Evolutionary conservation across 2,329 filamentous ascomycete genomes (phyloP).

Genomic region (Arachnomyces sp.): DNA sequence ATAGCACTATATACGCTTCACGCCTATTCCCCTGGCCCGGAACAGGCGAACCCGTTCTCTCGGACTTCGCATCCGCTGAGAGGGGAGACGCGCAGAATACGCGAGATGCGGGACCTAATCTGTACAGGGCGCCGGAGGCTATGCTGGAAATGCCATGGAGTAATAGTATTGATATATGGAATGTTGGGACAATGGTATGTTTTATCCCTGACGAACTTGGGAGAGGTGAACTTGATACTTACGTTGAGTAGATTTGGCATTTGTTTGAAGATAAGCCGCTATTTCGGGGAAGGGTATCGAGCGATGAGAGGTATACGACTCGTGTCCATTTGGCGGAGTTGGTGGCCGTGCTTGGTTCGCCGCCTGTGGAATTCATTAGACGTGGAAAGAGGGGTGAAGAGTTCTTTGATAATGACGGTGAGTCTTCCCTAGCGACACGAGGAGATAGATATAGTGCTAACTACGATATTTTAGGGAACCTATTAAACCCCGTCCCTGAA

Average conservation of each 20-base stretch:
- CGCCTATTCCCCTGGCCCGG: constrained; percentile 13
- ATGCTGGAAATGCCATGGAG: constrained; percentile 21
- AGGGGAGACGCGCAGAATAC: constrained; percentile 24
- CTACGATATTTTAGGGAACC: too few relatives aligned
- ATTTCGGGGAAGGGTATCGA: too few relatives aligned
- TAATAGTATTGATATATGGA: constrained; percentile 26
- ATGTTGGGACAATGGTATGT: constrained; percentile 19
- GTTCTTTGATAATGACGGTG: background rate
- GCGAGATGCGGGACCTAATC: constrained; percentile 33
- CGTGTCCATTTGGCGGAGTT: constrained; percentile 9
- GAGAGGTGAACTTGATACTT: too few relatives aligned
- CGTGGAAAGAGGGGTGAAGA: constrained; percentile 15
- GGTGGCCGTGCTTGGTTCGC: constrained; percentile 22
- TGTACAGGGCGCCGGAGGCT: constrained; percentile 23
- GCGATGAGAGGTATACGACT: too few relatives aligned
- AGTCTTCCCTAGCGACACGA: too few relatives aligned
- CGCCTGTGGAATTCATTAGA: constrained; percentile 19
- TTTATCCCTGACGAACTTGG: background rate
- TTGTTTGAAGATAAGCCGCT: too few relatives aligned
- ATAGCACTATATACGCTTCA: constrained; percentile 19
- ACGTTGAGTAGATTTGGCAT: too few relatives aligned
- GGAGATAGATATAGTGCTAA: too few relatives aligned
- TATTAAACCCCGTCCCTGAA: too few relatives aligned
- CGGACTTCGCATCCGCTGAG: constrained; percentile 20
- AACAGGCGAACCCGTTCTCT: constrained; percentile 12